Conservation (phyloP, 352 stramenopile genomes). For the Pythium coloratum region DNA sequence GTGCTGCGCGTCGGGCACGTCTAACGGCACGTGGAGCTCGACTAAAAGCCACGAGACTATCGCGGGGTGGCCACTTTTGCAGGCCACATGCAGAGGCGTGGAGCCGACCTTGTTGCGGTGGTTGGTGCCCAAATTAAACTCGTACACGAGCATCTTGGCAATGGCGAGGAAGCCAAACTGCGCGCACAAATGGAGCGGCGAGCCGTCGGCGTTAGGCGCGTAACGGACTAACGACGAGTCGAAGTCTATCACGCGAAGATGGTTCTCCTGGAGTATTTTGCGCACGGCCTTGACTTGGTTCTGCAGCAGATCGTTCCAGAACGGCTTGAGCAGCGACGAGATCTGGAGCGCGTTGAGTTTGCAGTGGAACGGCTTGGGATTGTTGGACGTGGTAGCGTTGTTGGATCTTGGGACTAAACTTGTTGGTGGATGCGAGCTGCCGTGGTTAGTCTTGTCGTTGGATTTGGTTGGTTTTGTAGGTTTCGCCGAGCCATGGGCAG, state of each 20-base stretch:
- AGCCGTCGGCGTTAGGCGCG: conserved; percentile 41
- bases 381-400: not conserved
- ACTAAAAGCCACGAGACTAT: conserved; percentile 44
- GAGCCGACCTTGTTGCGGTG: conserved; percentile 57
- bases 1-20: conserved; percentile 47
- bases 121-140: conserved; percentile 35
- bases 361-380: conserved; percentile 8
- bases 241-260: conserved; percentile 41
- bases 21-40: conserved; percentile 31
- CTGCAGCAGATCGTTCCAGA: conserved; percentile 51
- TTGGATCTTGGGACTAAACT: not conserved
- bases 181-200: conserved; percentile 52
- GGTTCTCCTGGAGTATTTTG: conserved; percentile 41
- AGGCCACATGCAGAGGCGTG: conserved; percentile 57
- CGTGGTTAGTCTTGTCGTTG: not conserved
- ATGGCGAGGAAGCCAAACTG: conserved; percentile 46
- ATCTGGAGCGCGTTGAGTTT: conserved; percentile 49
- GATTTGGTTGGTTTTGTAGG: not conserved
- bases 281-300: conserved; percentile 49
- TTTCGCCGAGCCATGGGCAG: not conserved
- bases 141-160: conserved; percentile 41
- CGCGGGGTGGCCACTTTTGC: conserved; percentile 43
- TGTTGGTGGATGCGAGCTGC: not conserved
- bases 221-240: conserved; percentile 30
- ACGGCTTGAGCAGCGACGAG: conserved; percentile 43